Conservation (phyloP, 2,329 filamentous ascomycete species). For the Phaeosphaeriaceae sp. region DNA sequence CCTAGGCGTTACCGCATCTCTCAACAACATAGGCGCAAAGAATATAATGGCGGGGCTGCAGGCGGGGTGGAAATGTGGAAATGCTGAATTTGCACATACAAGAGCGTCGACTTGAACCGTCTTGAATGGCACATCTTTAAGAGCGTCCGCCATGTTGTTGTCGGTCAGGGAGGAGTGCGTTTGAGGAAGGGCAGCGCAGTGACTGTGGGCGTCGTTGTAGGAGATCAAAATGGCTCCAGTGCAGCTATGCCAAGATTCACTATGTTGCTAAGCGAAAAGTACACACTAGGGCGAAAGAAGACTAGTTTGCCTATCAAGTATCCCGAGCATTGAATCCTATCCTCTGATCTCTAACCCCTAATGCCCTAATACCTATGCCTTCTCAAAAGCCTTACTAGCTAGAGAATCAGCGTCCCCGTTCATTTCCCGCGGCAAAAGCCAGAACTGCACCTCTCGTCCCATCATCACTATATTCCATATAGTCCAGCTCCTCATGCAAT, state of each 20-base stretch:
- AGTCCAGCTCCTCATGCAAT: conserved; percentile 19
- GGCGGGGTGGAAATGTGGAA: conserved; percentile 40
- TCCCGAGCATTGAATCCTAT: too few species aligned
- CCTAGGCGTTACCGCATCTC: neutral
- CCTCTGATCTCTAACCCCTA: too few species aligned
- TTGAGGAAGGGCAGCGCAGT: conserved; percentile 21
- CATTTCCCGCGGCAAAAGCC: conserved; percentile 27
- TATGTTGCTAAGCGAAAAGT: conserved; percentile 17
- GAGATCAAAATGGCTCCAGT: conserved; percentile 22
- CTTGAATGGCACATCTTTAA: conserved; percentile 67
- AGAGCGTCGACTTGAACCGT: conserved; percentile 93
- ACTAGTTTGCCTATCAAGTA: conserved; percentile 18
- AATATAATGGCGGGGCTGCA: conserved; percentile 35
- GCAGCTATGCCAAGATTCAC: conserved; percentile 30
- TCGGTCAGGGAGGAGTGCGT: conserved; percentile 15
- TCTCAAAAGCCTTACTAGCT: conserved; percentile 28
- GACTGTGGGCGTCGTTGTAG: conserved; percentile 26
- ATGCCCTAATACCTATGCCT: too few species aligned
- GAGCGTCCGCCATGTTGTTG: conserved; percentile 44
- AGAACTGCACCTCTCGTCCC: conserved; percentile 32
- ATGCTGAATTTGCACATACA: conserved; percentile 63
- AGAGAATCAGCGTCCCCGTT: conserved; percentile 26
- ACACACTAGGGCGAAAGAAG: conserved; percentile 13
- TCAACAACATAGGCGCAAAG: conserved; percentile 3
- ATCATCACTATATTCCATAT: conserved; percentile 6